Evolutionary conservation across 2,329 filamentous ascomycete genomes (phyloP).

Genomic region (Lachnellula hyalina): DNA sequence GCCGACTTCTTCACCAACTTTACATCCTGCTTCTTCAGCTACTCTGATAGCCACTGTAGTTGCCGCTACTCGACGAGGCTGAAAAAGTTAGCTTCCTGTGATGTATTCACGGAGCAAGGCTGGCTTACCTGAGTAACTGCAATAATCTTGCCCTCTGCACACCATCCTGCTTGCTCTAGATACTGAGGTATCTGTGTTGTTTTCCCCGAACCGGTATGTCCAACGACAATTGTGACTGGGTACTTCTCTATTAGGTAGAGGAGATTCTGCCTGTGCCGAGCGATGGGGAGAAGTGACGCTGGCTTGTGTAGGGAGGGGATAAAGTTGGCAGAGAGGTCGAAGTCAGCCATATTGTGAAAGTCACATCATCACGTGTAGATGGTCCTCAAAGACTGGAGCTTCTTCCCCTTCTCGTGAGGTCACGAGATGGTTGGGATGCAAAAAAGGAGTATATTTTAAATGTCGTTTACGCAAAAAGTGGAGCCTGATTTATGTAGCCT

Average conservation of each 20-base stretch:
- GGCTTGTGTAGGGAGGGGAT: slow-evolving; percentile 87
- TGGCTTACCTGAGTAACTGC: slow-evolving; percentile 79
- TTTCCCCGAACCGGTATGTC: slow-evolving; percentile 92
- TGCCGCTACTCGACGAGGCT: slow-evolving; percentile 86
- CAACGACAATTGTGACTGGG: slow-evolving; percentile 82
- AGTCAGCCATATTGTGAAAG: slow-evolving; percentile 38
- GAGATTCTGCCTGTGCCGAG: slow-evolving; percentile 71
- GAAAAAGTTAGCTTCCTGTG: slow-evolving; percentile 9
- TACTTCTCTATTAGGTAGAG: slow-evolving; percentile 82
- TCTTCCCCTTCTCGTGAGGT: background rate
- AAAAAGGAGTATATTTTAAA: background rate
- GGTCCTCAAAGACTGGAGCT: background rate
- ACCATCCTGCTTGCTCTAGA: slow-evolving; percentile 85
- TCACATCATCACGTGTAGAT: slow-evolving; percentile 11
- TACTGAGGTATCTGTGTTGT: slow-evolving; percentile 95
- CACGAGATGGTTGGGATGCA: background rate
- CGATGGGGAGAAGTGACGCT: slow-evolving; percentile 75
- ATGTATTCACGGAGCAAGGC: background rate
- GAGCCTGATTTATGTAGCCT: background rate
- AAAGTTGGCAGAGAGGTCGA: slow-evolving; percentile 52
- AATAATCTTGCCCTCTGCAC: slow-evolving; percentile 73
- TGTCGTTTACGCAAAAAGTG: background rate
- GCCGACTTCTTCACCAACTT: slow-evolving; percentile 83
- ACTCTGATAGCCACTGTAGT: slow-evolving; percentile 85
- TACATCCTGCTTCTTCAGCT: slow-evolving; percentile 81